phyloP scores from a whole-genome alignment of 176 grass and related monocot species.

The Aechmea fasciata region DNA sequence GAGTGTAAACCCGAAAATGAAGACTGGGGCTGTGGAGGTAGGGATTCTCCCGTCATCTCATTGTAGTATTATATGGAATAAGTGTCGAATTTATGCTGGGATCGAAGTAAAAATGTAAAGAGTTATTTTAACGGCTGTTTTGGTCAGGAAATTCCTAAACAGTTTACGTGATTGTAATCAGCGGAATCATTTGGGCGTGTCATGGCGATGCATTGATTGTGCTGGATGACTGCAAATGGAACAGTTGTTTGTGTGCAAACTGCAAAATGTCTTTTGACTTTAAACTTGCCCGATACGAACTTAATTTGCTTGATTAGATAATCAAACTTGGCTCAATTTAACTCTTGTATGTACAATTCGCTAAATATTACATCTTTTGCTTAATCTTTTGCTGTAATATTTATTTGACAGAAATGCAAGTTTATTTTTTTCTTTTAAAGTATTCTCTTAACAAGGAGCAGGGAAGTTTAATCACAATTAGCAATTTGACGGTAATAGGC shows the following conservation, averaged over 20 bases:
- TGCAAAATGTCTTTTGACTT: background rate
- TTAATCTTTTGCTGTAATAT: background rate
- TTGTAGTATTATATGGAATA: background rate
- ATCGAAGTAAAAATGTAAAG: no score
- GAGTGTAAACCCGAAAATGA: constrained; percentile 83
- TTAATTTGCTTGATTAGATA: background rate
- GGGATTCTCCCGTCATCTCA: background rate
- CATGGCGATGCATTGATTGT: no score
- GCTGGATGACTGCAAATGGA: no score
- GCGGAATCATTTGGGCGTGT: no score
- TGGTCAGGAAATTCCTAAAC: no score
- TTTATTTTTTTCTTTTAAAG: background rate
- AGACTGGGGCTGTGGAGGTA: constrained; percentile 86
- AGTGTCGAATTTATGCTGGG: no score
- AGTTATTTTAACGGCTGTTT: no score
- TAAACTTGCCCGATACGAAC: background rate
- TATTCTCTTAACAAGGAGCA: background rate
- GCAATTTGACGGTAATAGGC: background rate
- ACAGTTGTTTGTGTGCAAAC: no score
- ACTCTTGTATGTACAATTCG: background rate
- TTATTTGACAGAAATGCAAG: background rate
- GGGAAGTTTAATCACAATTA: background rate
- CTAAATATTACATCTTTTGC: background rate
- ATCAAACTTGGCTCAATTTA: background rate
- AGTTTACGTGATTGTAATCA: no score